Evolutionary conservation across 805 yeast genomes (phyloP).

Genomic region (Myxozyma melibiosi): DNA sequence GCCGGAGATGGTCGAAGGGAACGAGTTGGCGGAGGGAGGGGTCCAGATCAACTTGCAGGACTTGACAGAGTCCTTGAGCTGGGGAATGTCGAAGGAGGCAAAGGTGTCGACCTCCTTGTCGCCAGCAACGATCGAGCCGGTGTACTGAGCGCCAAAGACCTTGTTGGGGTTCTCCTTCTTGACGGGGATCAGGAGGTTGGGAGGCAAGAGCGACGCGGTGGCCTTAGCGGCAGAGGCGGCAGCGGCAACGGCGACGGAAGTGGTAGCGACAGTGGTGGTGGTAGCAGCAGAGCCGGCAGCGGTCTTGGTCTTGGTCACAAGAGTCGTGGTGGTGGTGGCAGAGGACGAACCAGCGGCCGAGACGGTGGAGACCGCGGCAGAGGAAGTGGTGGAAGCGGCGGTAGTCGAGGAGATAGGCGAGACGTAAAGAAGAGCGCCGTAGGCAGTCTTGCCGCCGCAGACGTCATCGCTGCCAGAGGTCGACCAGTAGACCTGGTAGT

Average conservation of each 20-base stretch:
- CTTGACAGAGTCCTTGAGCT: slow-evolving; percentile 5
- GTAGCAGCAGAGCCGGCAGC: not conserved
- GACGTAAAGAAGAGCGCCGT: not conserved
- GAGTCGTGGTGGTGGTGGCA: not conserved
- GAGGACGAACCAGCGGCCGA: not conserved
- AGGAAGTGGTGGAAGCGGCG: not conserved
- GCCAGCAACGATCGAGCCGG: slow-evolving; percentile 15
- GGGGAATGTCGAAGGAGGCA: slow-evolving; percentile 29
- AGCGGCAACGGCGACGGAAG: not conserved
- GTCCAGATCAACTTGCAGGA: slow-evolving; percentile 31
- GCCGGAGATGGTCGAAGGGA: slow-evolving; percentile 27
- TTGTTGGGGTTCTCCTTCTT: slow-evolving; percentile 19
- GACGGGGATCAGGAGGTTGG: slow-evolving; percentile 29
- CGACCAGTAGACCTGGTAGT: slow-evolving; percentile 25
- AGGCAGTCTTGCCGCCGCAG: not conserved
- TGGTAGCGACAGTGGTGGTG: not conserved
- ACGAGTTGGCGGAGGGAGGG: slow-evolving; percentile 24
- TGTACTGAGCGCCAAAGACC: slow-evolving; percentile 26
- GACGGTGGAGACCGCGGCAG: not conserved
- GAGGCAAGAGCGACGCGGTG: slow-evolving; percentile 25
- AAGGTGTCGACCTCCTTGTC: slow-evolving; percentile 17
- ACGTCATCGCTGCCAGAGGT: not conserved
- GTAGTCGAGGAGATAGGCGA: not conserved
- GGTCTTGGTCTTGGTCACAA: no score
- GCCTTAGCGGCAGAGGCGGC: slow-evolving; percentile 17